Base-by-base conservation (phyloP, 164 flowering plant species). In the Nelumbo lutea region DNA sequence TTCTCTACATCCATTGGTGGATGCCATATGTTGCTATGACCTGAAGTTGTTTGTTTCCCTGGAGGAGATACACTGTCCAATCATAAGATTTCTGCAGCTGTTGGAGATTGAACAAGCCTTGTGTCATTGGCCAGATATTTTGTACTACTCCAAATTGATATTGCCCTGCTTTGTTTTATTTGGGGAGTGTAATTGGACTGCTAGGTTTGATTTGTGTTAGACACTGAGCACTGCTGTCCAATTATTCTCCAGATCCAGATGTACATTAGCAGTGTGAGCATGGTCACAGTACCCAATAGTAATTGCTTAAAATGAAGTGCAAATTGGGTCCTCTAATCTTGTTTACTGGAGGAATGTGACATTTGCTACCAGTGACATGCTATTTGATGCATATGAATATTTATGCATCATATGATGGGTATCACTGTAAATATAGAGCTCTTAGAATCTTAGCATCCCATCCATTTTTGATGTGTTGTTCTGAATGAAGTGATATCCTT, bases 401-500 rank as follows among this genome's bases (percentile, higher is more conserved):
- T 43, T 59, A 9, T 42, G 40, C 44, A 59, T 59, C 62, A 59
- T 39, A 41, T 60, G 62, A 41, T 42, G 27, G 1, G n/a, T 60
- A 42, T 41, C 45, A 8, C 41, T 41, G 14, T 6, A 60, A 42
- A 41, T 15, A 59, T 61, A 41, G 72, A 72, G 74, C 56, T 57
- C 59, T 53, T 42, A 68, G 56, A 63, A 39, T 40, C 42, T 65
- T 65, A 51, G 47, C 50, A 41, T 52, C 59, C 11, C 50, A 14
- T 43, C 51, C 13, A 56, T 52, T 43, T 59, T 15, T 51, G 40
- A 55, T 63, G 56, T 47, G 44, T 27, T 52, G 60, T 61, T 62
- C 53, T 15, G 51, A 62, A 62, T 75, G 65, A 59, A 58, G 46
- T 70, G 68, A 75, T 70, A 5, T 38, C 60, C 10, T 38, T 56